Evolutionary conservation across 306 rosid genomes (phyloP).

Genomic region (Ormosia emarginata): DNA sequence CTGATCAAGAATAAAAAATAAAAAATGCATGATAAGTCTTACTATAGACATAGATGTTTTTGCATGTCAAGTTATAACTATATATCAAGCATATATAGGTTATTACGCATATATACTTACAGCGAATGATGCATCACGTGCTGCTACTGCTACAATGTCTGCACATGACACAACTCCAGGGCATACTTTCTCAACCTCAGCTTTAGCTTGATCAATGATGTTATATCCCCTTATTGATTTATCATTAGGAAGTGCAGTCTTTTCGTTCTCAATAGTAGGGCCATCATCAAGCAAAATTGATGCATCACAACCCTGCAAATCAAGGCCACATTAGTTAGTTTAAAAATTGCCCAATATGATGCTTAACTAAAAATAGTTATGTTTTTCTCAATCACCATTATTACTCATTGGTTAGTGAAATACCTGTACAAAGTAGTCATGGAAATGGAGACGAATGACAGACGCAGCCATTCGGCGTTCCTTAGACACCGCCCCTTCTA

Average conservation of each 20-base stretch:
- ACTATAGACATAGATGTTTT: neutral
- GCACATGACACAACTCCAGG: slow-evolving; percentile 45
- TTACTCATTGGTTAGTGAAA: too few species aligned
- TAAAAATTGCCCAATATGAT: too few species aligned
- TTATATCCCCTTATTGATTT: slow-evolving; percentile 43
- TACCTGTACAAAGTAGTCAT: slow-evolving; percentile 41
- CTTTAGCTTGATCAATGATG: slow-evolving; percentile 52
- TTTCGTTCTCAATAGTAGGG: slow-evolving; percentile 31
- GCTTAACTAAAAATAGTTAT: too few species aligned
- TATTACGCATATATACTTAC: slow-evolving; percentile 5
- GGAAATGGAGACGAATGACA: slow-evolving; percentile 39
- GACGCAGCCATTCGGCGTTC: slow-evolving; percentile 43
- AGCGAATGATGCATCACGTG: slow-evolving; percentile 65
- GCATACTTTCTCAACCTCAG: slow-evolving; percentile 52
- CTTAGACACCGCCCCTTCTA: slow-evolving; percentile 31
- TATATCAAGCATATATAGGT: neutral
- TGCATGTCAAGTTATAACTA: neutral
- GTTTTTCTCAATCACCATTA: too few species aligned
- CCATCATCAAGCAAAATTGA: slow-evolving; percentile 38
- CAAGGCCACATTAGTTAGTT: too few species aligned
- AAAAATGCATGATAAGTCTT: neutral
- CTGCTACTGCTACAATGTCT: slow-evolving; percentile 48
- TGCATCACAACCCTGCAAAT: slow-evolving; percentile 59
- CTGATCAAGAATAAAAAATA: neutral
- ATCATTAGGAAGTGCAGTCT: slow-evolving; percentile 22